Percentiles rank a stretch among this genome's conserved stretches.
These are phyloP conservation scores for Hemisphaericaspora lyxosophila DNA, from an alignment of 1,139 yeast genomes.

Conservation along the genomic window DNA sequence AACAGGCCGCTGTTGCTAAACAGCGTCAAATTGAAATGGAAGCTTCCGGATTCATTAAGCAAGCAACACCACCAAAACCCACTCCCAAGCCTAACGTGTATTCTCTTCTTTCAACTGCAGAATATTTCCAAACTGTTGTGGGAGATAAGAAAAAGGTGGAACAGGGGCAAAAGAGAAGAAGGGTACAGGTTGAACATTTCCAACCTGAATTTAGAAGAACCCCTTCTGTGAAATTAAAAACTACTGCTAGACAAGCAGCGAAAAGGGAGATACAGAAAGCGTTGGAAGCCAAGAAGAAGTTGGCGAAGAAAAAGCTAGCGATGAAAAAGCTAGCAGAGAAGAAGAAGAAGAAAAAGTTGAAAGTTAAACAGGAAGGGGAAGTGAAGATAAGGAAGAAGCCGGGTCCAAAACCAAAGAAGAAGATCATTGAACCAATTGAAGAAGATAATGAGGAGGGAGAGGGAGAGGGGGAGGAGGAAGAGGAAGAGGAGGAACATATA, in stretches of 20 bases:
- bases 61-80: no score
- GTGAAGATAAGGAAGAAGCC: constrained; percentile 11
- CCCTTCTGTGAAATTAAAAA: constrained; percentile 6
- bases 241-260: constrained; percentile 12
- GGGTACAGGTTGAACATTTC: constrained; percentile 27
- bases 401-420: constrained; percentile 7
- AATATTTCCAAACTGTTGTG: constrained; percentile 39
- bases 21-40: constrained; percentile 5
- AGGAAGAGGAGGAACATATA: constrained; percentile 21
- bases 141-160: constrained; percentile 34
- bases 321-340: neutral
- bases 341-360: constrained; percentile 2
- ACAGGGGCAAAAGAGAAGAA: constrained; percentile 34
- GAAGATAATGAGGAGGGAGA: constrained; percentile 14
- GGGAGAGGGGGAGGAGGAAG: constrained; percentile 14
- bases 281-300: constrained; percentile 6
- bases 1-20: constrained; percentile 12
- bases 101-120: constrained; percentile 27
- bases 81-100: constrained; percentile 1
- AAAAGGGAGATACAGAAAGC: constrained; percentile 9
- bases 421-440: constrained; percentile 1
- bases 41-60: neutral
- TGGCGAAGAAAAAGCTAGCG: constrained; percentile 6
- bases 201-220: constrained; percentile 23
- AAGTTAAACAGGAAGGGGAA: constrained; percentile 2